These are phyloP conservation scores for Alloteropsis semialata DNA, from an alignment of 176 grass and related monocot genomes.

Conservation along the genomic window DNA sequence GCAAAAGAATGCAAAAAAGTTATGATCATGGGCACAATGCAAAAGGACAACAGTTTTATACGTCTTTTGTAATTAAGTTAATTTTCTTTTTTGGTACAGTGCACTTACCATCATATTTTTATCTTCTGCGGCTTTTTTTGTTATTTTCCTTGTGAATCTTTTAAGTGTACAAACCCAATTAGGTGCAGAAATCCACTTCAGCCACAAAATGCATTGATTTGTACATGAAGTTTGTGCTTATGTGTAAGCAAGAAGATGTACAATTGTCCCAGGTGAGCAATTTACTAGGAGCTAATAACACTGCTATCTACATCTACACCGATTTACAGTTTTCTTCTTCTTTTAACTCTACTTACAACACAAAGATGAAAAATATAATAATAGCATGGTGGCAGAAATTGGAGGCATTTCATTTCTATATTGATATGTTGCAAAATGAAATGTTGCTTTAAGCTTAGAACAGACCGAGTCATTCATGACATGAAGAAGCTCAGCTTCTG, in stretches of 20 bases:
- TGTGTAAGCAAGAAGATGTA: neutral
- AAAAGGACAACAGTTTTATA: neutral
- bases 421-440: slow-evolving; percentile 22
- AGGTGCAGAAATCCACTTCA: neutral
- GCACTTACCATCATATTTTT: neutral
- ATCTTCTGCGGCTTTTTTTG: neutral
- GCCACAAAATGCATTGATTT: neutral
- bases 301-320: neutral
- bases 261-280: neutral
- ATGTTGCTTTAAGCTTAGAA: slow-evolving; percentile 31
- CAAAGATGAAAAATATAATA: neutral
- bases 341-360: neutral
- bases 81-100: neutral
- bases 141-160: neutral
- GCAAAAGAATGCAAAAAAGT: neutral
- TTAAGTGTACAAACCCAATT: neutral
- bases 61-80: neutral
- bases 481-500: slow-evolving; percentile 85
- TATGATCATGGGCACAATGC: neutral
- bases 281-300: neutral
- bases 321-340: neutral
- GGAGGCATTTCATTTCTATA: neutral
- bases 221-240: neutral
- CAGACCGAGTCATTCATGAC: slow-evolving; percentile 97
- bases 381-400: slow-evolving; percentile 4